Conservation (phyloP, 1,139 yeast genomes). For the Meyerozyma smithsonii region DNA sequence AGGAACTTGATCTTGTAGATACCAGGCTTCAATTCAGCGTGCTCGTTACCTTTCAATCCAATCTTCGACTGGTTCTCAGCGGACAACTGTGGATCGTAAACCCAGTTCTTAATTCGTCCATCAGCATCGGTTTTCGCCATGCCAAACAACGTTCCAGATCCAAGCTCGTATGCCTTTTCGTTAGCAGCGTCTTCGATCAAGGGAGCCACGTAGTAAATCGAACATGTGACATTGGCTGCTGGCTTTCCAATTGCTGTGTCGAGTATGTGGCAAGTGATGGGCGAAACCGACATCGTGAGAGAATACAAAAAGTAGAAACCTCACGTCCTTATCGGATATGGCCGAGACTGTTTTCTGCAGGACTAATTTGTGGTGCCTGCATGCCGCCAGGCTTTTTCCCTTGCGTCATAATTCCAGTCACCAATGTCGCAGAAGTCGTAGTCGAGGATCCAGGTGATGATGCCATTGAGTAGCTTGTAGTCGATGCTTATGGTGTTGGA, state of each 20-base stretch:
- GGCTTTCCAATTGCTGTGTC: conserved; percentile 85
- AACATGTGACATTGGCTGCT: conserved; percentile 62
- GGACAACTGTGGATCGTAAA: conserved; percentile 34
- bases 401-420: not conserved
- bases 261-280: conserved; percentile 81
- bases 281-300: conserved; percentile 33
- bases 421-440: conserved; percentile 1
- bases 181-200: conserved; percentile 20
- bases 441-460: not conserved
- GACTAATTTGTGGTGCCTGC: not conserved
- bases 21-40: conserved; percentile 52
- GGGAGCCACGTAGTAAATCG: conserved; percentile 40
- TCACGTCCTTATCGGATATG: not conserved
- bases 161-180: conserved; percentile 25
- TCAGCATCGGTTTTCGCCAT: conserved; percentile 66
- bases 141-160: conserved; percentile 44
- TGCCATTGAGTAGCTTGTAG: not conserved
- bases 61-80: conserved; percentile 15
- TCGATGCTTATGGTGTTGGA: not conserved
- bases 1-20: conserved; percentile 70
- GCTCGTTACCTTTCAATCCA: conserved; percentile 33
- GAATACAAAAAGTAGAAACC: not conserved
- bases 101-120: conserved; percentile 75
- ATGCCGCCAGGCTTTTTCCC: not conserved
- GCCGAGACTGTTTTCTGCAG: not conserved